phyloP scores from a whole-genome alignment of 495 filamentous ascomycete genomes.

The Stereocaulon alpinum region DNA sequence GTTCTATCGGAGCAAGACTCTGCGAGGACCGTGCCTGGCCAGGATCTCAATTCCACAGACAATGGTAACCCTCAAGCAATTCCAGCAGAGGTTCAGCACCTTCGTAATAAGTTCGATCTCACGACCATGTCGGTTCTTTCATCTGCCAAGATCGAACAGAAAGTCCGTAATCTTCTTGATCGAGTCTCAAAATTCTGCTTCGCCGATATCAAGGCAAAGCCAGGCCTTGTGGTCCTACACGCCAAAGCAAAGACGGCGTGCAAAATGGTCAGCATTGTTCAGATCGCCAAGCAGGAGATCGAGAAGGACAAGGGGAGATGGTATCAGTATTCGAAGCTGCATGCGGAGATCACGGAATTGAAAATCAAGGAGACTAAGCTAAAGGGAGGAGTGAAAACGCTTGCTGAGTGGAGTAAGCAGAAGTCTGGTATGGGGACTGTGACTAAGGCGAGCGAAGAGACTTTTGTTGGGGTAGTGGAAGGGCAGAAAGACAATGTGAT shows the following conservation, averaged over 20 bases:
- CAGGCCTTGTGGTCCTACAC: constrained; percentile 35
- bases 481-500: background rate
- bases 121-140: constrained; percentile 35
- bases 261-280: constrained; percentile 55
- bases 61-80: background rate
- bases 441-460: background rate
- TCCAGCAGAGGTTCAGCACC: constrained; percentile 9
- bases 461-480: background rate
- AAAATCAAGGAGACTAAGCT: constrained; percentile 24
- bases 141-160: constrained; percentile 45
- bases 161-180: constrained; percentile 31
- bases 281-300: constrained; percentile 53
- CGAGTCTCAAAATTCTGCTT: constrained; percentile 24
- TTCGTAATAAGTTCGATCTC: constrained; percentile 13
- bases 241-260: constrained; percentile 40
- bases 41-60: background rate
- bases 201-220: constrained; percentile 18
- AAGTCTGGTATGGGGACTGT: background rate
- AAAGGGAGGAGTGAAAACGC: constrained; percentile 7
- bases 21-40: background rate
- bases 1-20: background rate
- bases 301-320: constrained; percentile 39
- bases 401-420: constrained; percentile 12
- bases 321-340: constrained; percentile 46
- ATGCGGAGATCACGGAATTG: constrained; percentile 29